Evolutionary conservation across 805 yeast species (phyloP).

Genomic region (Yarrowia sp.): DNA sequence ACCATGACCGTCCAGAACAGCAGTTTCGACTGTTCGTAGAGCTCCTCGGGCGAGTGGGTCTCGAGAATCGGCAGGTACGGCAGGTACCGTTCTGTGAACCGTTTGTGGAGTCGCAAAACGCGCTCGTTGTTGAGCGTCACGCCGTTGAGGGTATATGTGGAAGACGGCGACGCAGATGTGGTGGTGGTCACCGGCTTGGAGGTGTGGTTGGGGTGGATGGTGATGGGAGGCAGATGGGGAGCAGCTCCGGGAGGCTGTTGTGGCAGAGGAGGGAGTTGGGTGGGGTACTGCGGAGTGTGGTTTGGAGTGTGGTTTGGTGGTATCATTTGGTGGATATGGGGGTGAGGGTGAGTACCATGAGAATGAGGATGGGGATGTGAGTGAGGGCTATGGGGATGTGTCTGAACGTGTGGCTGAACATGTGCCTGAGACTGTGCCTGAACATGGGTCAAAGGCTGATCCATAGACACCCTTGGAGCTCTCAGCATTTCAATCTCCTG

Average conservation of each 20-base stretch:
- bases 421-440: too few relatives aligned
- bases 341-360: too few relatives aligned
- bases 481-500: conserved; percentile 59
- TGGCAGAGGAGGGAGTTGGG: background rate
- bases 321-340: too few relatives aligned
- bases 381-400: background rate
- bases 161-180: conserved; percentile 42
- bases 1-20: conserved; percentile 90
- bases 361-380: background rate
- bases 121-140: conserved; percentile 69
- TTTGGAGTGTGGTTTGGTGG: background rate
- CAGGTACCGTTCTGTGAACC: conserved; percentile 69
- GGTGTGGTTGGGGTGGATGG: background rate
- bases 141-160: conserved; percentile 78
- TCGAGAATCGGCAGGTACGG: conserved; percentile 83
- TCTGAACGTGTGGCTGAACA: too few relatives aligned
- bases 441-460: too few relatives aligned
- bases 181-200: conserved; percentile 6
- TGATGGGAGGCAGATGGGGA: conserved; percentile 7
- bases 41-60: conserved; percentile 72
- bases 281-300: background rate
- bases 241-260: conserved; percentile 8
- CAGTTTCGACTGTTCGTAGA: conserved; percentile 82
- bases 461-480: too few relatives aligned
- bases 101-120: conserved; percentile 74